Evolutionary conservation across 2,329 filamentous ascomycete species (phyloP), one percentile per base, ranked within the genome.

Genomic region (Xylariomycetidae sp.): DNA sequence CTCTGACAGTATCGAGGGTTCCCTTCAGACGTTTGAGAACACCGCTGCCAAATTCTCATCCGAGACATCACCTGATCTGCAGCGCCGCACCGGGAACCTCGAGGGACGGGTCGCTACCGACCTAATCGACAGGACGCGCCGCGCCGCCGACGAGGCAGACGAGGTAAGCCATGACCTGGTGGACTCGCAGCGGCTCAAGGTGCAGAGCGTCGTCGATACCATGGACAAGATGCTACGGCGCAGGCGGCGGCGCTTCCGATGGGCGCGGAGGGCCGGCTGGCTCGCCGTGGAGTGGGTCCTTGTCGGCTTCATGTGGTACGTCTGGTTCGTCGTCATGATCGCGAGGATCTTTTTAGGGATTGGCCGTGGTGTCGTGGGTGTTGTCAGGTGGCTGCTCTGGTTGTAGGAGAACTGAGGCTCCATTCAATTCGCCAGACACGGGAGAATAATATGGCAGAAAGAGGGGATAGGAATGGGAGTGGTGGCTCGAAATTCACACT

Each of bases 241-340:
- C 38, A 71, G 88, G 33, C 70, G 79, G 11, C 61, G 79, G 18
- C 63, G 77, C 37, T 78, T 92, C 52, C 71, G 86, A 34, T 88
- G 87, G 79, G 61, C 88, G 16, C 70, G 87, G 25, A 70, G 85
- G 11, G 77, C 80, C 1, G 82, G 87, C 11, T 97, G 88, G 74
- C 78, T 88, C 34, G 62, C 82, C 14, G 76, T 96, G 12, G 90
- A 97, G 66, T 96, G 88, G 88, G 66, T 79, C 31, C 72, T 97
- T 13, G 79, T 97, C 25, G 85, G 85, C 4, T 76, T 94, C 48
- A 87, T 97, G 80, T 96, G 92, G 88, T 88, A 84, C 61, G 81
- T 94, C 12, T 97, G 90, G 88, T 77, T 94, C 38, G 68, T 94
- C 20, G 89, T 96, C 16, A 85, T 88, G 57, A 68, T 90, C 16